Evolutionary conservation across 2,329 filamentous ascomycete genomes (phyloP), one percentile per base, ranked within the genome.

Genomic region (Leptographium lundbergii): DNA sequence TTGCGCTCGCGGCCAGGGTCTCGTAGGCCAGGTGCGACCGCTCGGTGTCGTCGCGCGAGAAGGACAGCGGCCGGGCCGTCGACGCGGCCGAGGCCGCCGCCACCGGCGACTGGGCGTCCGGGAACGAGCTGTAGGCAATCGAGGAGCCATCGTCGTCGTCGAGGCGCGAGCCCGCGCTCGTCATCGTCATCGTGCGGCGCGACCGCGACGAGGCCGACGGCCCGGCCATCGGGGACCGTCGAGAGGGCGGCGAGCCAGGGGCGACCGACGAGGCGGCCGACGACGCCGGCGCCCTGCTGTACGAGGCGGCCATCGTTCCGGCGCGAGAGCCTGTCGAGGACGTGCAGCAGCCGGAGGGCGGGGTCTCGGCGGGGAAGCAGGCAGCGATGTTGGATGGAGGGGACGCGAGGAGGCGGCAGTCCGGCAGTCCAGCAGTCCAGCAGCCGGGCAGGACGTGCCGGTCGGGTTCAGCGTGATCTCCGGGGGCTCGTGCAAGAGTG

Each of bases 11-110:
- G 56, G 86, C 68, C 19, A 87, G 78, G 62, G 83, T 80, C 4
- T 81, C 73, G 69, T 87, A 87, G 55, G 84, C 81, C 17, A 75
- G 71, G 62, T 86, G 83, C 0, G 82, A 86, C 60, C 75, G 73
- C 63, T 81, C 81, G 62, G 87, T 80, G 69, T 87, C 84, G 68
- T 77, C 71, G 67, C 84, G 83, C 57, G 79, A 81, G 60, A 87
- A 79, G 27, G 61, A 54, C 57, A 86, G 76, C 61, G 81, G 75
- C 65, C 85, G 78, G 19, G 79, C 73, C 1, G 82, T 13, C 50
- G 57, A 11, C n/a, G 52, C 4, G 22, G 50, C 4, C 34, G 50
- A 29, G 45, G 29, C 22, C 0, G 51, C 11, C 39, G 57, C 25
- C 25, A 25, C 34, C 51, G 57, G 55, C 13, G 55, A 57, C n/a